Base-by-base conservation (phyloP, 163 green algal genomes). In the Scenedesmus sp. region DNA sequence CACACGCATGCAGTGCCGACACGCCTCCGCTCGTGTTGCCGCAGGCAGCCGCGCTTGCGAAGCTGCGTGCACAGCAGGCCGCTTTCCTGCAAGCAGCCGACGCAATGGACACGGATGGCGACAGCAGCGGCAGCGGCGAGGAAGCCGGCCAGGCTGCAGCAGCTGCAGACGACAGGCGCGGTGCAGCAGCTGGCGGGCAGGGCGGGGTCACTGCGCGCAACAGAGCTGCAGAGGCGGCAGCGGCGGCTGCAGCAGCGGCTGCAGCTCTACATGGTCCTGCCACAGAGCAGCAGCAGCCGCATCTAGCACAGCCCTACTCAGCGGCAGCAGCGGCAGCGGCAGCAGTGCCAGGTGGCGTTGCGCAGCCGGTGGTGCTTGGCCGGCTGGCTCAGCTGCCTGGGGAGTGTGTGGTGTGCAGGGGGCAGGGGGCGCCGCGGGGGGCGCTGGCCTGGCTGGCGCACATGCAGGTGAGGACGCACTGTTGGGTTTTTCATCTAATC, bases 351-450 rank as follows among this genome's bases (percentile, higher is more conserved):
- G 59, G 33, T 4, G 83, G 37, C 43, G 20, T 81, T 40, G 61
- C 33, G 35, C 43, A 73, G 70, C 24, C 70, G 3, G 30, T 70
- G 6, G 80, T 86, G 80, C 43, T 37, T 37, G 33, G 80, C 26
- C 44, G 80, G 7, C 9, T 86, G 46, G 22, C 10, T 35, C 26
- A 86, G 80, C 44, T 86, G 42, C 26, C 46, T 18, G 80, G 80
- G 43, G 70, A 91, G 43, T 91, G 87, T 79, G 87, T 91, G 43
- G 42, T 91, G 43, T 91, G 87, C 81, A 49, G 35, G 56, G 86
- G 80, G 65, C 1, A 61, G 13, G 78, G 70, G 22, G 53, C 20
- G 4, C 42, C 35, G 15, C 37, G 35, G 44, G 87, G 87, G 0
- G 56, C 78, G 24, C 76, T 91, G 37, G 87, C 49, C 0, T 80